These are phyloP conservation scores for Phyllosticta paracitricarpa DNA, from an alignment of 2,329 filamentous ascomycete genomes.

Conservation along the genomic window DNA sequence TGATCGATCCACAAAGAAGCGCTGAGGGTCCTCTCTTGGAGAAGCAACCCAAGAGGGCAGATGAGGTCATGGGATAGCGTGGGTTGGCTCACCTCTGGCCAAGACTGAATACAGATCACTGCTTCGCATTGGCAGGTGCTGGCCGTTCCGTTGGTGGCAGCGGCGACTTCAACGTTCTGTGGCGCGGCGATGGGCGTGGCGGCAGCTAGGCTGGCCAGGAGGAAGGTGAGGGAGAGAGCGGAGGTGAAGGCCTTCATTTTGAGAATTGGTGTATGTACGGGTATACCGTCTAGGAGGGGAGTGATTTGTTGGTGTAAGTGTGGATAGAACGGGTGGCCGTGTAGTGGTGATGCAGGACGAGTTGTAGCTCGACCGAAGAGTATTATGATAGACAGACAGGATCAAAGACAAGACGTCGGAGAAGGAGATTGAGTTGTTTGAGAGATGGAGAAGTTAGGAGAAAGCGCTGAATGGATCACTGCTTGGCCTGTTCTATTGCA, in stretches of 20 bases:
- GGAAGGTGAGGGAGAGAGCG: not conserved
- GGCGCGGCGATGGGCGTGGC: not conserved
- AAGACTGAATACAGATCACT: conserved; percentile 6
- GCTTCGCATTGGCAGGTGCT: conserved; percentile 8
- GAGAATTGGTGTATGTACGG: not conserved
- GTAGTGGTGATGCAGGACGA: not conserved
- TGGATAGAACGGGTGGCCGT: not conserved
- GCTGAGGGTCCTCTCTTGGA: not conserved
- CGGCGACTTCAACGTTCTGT: not conserved
- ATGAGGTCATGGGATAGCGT: no score
- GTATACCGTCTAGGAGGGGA: not conserved
- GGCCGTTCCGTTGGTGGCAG: not conserved
- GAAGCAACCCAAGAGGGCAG: not conserved
- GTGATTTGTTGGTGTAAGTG: not conserved
- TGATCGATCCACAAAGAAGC: not conserved
- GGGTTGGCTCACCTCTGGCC: conserved; percentile 1
- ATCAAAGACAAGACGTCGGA: not conserved
- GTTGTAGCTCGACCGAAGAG: not conserved
- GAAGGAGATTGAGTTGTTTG: not conserved
- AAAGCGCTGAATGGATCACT: not conserved
- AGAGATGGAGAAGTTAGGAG: not conserved
- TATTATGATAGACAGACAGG: not conserved
- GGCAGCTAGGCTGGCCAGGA: not conserved
- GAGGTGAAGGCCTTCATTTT: conserved; percentile 6
- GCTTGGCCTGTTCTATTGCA: not conserved